Base-by-base conservation (phyloP, 106 monocot genomes). In the Acorus calamus region DNA sequence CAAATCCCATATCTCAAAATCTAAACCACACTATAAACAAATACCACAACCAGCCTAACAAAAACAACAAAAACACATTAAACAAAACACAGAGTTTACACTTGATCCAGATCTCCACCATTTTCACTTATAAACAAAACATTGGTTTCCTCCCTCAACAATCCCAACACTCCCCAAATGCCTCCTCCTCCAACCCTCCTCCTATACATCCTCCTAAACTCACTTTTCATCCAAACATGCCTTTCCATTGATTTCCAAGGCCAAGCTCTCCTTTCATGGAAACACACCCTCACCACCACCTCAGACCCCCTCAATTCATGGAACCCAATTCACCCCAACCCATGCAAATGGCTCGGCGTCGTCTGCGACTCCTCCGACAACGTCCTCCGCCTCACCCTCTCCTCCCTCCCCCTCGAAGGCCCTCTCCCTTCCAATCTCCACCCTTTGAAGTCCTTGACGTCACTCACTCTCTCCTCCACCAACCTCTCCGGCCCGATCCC, bases 401-500 rank as follows among this genome's bases (percentile, higher is more conserved):
- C 46, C 4, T 79, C 80, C 2, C 4, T 79, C 14, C 57, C 77
- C 46, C 66, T 98, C 11, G 80, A 81, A 48, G 98, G 98, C 47
- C 41, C 70, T 44, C 63, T 98, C 60, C 92, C 92, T 49, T 77
- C 83, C 28, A 81, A 74, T 46, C 56, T 98, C 12, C 77, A 71
- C 12, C 13, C 83, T 11, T 78, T 98, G 52, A 61, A 61, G 28
- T 88, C 80, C 12, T 67, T 98, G 42, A 67, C 47, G 8, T 69
- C 98, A 3, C 76, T 98, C 0, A 59, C 79, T 49, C 69, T 98
- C 64, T 79, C 92, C 46, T 80, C 76, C 45, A 66, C 88, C 57
- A 98, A 98, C 80, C 63, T 98, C 78, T 79, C 85, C 56, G 92
- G 98, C 42, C 10, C 71, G 0, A 98, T 98, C 48, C 98, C 98